Base-by-base conservation (phyloP, 306 rosid species). In the Urtica urens region DNA sequence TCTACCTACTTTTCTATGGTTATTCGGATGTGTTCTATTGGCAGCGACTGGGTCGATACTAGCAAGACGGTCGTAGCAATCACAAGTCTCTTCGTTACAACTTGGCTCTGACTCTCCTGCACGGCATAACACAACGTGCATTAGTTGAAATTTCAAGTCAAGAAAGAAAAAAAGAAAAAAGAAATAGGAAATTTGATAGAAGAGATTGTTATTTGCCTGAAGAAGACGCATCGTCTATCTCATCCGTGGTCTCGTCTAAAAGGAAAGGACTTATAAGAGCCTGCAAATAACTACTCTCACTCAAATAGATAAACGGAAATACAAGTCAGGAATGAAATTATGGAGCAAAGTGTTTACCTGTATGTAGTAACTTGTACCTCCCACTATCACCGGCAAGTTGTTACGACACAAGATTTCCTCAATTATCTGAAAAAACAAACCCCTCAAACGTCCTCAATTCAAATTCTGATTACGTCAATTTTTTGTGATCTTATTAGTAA, bases 351-450 rank as follows among this genome's bases (percentile, higher is more conserved):
- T 1, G 19, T 40, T 1, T 43, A 83, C 96, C 93, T 87, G 94
- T 42, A 87, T 88, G 69, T 83, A 88, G 62, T 88, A 88, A 70
- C 83, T 75, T 12, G 96, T 88, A n/a, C 96, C 96, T 49, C 96
- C 96, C 62, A 80, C 94, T 52, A 88, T 63, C 59, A 80, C 80
- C 4, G 96, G 96, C 65, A 81, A 52, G 70, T 74, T 58, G 7
- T 72, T 64, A 22, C 90, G 81, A 60, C 78, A 68, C 72, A 72
- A 40, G 59, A 88, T 83, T 14, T 55, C 93, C 55, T 80, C 53
- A 21, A 88, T 72, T 13, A 88, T 71, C 96, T 87, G 83, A 54
- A 68, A 75, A 58, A 21, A 15, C 51, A 46, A 38, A 35, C 23
- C 31, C 0, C 1, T 13, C 10, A 49, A 6, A 28, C n/a, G n/a